Evolutionary conservation across 805 yeast species (phyloP), one percentile per base, ranked within the genome.

Genomic region (Cyberlindnera maritima): DNA sequence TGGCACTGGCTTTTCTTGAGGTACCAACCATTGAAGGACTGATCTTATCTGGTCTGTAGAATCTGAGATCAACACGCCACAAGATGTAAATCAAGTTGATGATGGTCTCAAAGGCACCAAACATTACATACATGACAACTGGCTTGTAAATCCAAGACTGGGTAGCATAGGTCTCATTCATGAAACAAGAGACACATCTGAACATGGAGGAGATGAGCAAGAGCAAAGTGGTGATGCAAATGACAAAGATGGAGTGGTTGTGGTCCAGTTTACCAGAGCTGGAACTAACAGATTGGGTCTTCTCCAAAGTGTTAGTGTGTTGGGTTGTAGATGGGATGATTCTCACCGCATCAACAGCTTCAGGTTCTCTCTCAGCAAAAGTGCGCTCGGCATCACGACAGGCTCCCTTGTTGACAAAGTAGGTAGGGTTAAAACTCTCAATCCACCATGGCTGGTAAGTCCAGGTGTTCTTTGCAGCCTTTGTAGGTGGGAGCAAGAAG

Each of bases 371-470:
- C 44, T 65, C 63, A 65, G 71, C 70, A 49, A 76, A 75, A 0
- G 76, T 61, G 34, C 64, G 69, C 52, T 69, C 78, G 13, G 82
- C 84, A 39, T 67, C 63, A 46, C 66, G 66, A 9, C 75, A 68
- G 2, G 88, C 80, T 43, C 72, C 72, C 48, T 72, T 74, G 50
- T 72, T 70, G 13, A 82, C 83, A 65, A 72, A 85, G 64, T 85
- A 86, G 41, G 70, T 66, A 15, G 82, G 74, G 20, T 67, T 58
- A 55, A 85, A 83, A 5, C 80, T 74, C 61, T 81, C 81, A 58
- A 86, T 81, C 94, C 94, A 86, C 76, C 83, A 82, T 32, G 95
- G 88, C 60, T 81, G 87, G 61, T 79, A 85, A 40, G 77, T 80
- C 55, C 77, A 73, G 33, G 82, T 70, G 36, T 67, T 61, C 50